These are phyloP conservation scores for Lepiota subincarnata DNA, from an alignment of 768 basidiomycete genomes.

Conservation along the genomic window DNA sequence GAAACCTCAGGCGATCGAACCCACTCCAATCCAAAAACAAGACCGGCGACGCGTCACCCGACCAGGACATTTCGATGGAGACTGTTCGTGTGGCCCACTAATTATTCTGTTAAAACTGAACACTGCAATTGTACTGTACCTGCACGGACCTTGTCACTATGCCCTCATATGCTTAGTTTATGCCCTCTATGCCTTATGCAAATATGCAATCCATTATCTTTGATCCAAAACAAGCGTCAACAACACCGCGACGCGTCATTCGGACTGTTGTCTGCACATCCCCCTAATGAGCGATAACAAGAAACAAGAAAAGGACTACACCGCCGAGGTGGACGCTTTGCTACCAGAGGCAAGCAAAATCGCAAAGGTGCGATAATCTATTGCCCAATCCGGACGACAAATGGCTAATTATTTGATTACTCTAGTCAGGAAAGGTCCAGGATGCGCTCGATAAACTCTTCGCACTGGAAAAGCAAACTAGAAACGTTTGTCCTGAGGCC, in stretches of 20 bases:
- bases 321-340: constrained; percentile 74
- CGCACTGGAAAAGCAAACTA: constrained; percentile 88
- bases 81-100: constrained; percentile 44
- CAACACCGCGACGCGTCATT: constrained; percentile 63
- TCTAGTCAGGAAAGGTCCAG: constrained; percentile 74
- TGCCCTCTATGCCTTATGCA: constrained; percentile 22
- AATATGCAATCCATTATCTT: constrained; percentile 26
- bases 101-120: constrained; percentile 31
- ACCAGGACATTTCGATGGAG: constrained; percentile 35
- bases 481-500: constrained; percentile 63
- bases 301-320: constrained; percentile 86
- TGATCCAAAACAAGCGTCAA: constrained; percentile 37
- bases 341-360: constrained; percentile 64
- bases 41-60: background rate
- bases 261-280: constrained; percentile 33
- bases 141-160: constrained; percentile 21
- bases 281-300: constrained; percentile 71
- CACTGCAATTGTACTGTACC: constrained; percentile 9
- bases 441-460: constrained; percentile 89
- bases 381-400: background rate
- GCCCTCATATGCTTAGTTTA: constrained; percentile 28
- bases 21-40: background rate
- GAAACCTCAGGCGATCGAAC: constrained; percentile 7
- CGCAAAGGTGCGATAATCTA: constrained; percentile 56
- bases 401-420: constrained; percentile 14